Percentiles rank a stretch among this genome's conserved stretches.
Evolutionary conservation across 2,329 filamentous ascomycete genomes (phyloP).

Genomic region (Penicillium sp.): DNA sequence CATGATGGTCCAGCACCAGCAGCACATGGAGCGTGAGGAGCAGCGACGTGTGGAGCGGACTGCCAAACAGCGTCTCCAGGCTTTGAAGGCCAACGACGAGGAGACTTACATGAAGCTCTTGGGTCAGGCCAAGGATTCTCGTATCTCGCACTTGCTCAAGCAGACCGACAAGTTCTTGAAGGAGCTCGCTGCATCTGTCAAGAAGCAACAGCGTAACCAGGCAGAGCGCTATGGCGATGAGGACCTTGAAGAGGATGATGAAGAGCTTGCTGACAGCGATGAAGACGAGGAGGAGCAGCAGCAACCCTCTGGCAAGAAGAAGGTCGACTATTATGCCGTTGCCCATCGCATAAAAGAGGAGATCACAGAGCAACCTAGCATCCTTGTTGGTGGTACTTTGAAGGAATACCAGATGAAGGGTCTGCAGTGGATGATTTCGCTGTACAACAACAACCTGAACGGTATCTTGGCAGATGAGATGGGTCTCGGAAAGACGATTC

Average conservation of each 20-base stretch:
- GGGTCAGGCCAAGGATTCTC: conserved; percentile 97
- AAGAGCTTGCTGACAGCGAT: conserved; percentile 62
- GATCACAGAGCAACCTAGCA: conserved; percentile 72
- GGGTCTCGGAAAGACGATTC: conserved; percentile 99
- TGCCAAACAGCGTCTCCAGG: conserved; percentile 98
- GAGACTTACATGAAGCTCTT: conserved; percentile 97
- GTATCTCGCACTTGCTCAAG: conserved; percentile 93
- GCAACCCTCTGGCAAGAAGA: conserved; percentile 53
- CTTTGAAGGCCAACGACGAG: conserved; percentile 97
- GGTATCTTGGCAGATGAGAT: conserved; percentile 98
- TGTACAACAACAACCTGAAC: conserved; percentile 99
- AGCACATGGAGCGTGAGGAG: conserved; percentile 97
- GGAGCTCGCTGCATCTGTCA: conserved; percentile 90
- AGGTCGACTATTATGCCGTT: conserved; percentile 98
- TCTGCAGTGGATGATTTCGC: conserved; percentile 98
- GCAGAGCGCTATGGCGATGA: conserved; percentile 70
- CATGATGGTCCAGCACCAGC: conserved; percentile 83
- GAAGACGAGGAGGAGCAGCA: conserved; percentile 56
- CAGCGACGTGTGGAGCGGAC: conserved; percentile 97
- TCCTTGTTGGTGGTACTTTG: conserved; percentile 83
- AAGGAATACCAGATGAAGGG: conserved; percentile 99
- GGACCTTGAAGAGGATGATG: conserved; percentile 53
- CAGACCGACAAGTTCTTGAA: conserved; percentile 97
- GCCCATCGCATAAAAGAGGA: conserved; percentile 95
- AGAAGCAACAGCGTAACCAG: conserved; percentile 81